phyloP scores from a whole-genome alignment of 805 yeast species.

The Candida xiaguanensis region DNA sequence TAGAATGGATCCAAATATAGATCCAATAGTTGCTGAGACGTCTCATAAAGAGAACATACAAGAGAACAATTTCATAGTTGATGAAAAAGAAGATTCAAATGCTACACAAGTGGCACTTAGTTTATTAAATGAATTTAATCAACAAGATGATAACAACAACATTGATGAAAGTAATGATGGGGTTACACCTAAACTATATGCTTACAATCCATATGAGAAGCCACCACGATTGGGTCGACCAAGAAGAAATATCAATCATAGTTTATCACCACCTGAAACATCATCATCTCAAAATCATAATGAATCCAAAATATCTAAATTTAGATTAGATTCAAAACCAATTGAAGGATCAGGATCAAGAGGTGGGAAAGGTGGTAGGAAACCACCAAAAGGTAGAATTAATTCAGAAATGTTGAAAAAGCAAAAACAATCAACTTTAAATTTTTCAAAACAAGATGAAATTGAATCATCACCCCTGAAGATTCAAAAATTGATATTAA shows the following conservation, averaged over 20 bases:
- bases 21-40: slow-evolving; percentile 3
- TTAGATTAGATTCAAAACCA: slow-evolving; percentile 31
- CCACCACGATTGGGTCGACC: slow-evolving; percentile 36
- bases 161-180: not conserved
- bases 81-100: not conserved
- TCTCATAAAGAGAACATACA: not conserved
- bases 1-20: slow-evolving; percentile 8
- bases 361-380: slow-evolving; percentile 27
- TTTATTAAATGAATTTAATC: slow-evolving; percentile 1
- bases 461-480: not conserved
- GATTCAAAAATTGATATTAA: slow-evolving; percentile 8
- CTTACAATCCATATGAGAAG: slow-evolving; percentile 28
- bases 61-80: not conserved
- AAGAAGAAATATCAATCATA: slow-evolving; percentile 22
- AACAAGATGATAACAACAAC: not conserved
- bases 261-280: slow-evolving; percentile 17
- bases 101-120: slow-evolving; percentile 1
- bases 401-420: slow-evolving; percentile 19
- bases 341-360: slow-evolving; percentile 39
- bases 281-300: slow-evolving; percentile 24
- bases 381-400: slow-evolving; percentile 22
- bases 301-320: slow-evolving; percentile 28
- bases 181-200: slow-evolving; percentile 18
- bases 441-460: slow-evolving; percentile 1
- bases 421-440: slow-evolving; percentile 14